Conservation (phyloP, 768 basidiomycete genomes). For the Amanita inopinata region DNA sequence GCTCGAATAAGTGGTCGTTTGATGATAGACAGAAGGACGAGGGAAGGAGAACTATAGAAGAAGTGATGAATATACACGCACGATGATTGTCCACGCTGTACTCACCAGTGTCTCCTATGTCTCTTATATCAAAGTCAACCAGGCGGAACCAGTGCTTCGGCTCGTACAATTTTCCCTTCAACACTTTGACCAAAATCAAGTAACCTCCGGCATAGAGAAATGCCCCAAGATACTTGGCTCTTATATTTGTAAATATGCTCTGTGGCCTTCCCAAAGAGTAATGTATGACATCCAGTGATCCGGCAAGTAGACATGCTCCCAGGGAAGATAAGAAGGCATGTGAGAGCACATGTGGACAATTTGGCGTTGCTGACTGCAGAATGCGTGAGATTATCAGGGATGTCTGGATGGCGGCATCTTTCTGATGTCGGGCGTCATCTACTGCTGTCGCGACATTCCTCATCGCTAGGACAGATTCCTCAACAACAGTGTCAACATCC, state of each 20-base stretch:
- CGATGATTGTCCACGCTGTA: slow-evolving; percentile 13
- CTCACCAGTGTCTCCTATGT: slow-evolving; percentile 70
- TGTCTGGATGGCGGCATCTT: slow-evolving; percentile 58
- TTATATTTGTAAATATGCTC: slow-evolving; percentile 39
- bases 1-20: slow-evolving; percentile 68
- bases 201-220: slow-evolving; percentile 87
- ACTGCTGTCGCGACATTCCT: slow-evolving; percentile 66
- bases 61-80: slow-evolving; percentile 6
- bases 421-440: slow-evolving; percentile 66
- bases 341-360: slow-evolving; percentile 30
- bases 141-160: slow-evolving; percentile 84
- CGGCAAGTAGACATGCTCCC: slow-evolving; percentile 71
- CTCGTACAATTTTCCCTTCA: slow-evolving; percentile 74
- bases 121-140: slow-evolving; percentile 58
- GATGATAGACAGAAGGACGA: slow-evolving; percentile 70
- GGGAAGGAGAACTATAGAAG: slow-evolving; percentile 60
- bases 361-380: slow-evolving; percentile 18
- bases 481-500: slow-evolving; percentile 34
- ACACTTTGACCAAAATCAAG: slow-evolving; percentile 78
- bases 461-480: slow-evolving; percentile 61
- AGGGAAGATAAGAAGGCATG: slow-evolving; percentile 62
- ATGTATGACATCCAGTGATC: slow-evolving; percentile 83
- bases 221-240: slow-evolving; percentile 81
- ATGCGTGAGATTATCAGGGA: slow-evolving; percentile 63
- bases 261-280: slow-evolving; percentile 38